Base-by-base conservation (phyloP, 768 basidiomycete genomes). In the Trametes coccinea region DNA sequence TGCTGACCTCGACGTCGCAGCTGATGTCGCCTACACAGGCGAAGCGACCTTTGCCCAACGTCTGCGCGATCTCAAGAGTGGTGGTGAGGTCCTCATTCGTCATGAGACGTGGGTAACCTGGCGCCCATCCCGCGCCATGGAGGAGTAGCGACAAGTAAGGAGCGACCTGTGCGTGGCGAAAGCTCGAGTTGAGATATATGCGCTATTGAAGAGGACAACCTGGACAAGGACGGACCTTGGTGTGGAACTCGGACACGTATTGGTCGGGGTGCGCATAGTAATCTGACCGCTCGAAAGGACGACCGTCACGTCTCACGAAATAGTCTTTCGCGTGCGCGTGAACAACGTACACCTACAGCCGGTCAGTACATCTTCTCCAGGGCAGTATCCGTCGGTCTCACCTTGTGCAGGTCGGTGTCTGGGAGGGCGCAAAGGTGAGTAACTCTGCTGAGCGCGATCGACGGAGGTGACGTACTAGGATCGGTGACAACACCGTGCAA, bases 101-200 rank as follows among this genome's bases (percentile, higher is more conserved):
- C 83, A 96, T 88, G 3, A 95, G 75, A 5, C 91, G 83, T 22
- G 95, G 95, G 74, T 84, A 95, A 0, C 79, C 81, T 0, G 84
- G 81, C 4, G 85, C 77, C 94, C 95, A 96, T 33, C 93, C 93
- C 0, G 88, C 83, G 13, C 93, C 95, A 68, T 97, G 93, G 53
- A 96, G 77, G 62, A 96, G 82, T 6, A 95, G 81, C 0, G 91
- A 92, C 3, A 93, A 78, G 72, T 92, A 93, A 0, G 92, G 94
- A 0, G 92, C 92, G 34, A 95, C 79, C 90, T 94, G 61, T 9
- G 40, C 2, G 6, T 6, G 37, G 51, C 10, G 50, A 40, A 14
- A 4, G 6, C n/a, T 9, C 34, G 34, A 37, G 34, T 5, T 37
- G 6, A 37, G 34, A 37, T 37, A 1, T 37, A 37, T 1, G 34